These are phyloP conservation scores for Neonectria ditissima DNA, from an alignment of 2,329 filamentous ascomycete species.

Conservation along the genomic window DNA sequence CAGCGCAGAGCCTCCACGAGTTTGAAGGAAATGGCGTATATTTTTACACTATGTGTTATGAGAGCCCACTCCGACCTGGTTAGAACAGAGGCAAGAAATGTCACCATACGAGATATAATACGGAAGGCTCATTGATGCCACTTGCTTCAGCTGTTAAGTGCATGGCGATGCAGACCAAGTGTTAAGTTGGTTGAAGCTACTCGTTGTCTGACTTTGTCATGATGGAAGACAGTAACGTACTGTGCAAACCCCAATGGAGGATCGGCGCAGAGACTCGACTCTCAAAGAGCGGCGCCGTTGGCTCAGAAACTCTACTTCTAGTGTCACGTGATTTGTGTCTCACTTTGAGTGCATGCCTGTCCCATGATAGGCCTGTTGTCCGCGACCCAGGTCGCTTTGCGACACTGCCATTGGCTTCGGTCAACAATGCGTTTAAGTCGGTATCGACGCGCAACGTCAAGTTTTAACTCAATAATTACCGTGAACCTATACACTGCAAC, in stretches of 20 bases:
- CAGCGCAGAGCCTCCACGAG: conserved; percentile 16
- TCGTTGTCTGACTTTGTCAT: conserved; percentile 7
- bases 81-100: conserved; percentile 9
- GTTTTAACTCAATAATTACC: not conserved
- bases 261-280: conserved; percentile 13
- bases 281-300: conserved; percentile 20
- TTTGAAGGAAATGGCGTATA: conserved; percentile 9
- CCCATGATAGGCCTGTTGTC: conserved; percentile 3
- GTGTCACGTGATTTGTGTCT: conserved; percentile 17
- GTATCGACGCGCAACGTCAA: not conserved
- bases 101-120: conserved; percentile 11
- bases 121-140: not conserved
- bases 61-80: not conserved
- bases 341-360: conserved; percentile 8
- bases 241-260: conserved; percentile 1
- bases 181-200: conserved; percentile 10
- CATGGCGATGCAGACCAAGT: conserved; percentile 11
- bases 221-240: conserved; percentile 1
- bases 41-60: conserved; percentile 16
- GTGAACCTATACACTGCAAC: not conserved
- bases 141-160: not conserved
- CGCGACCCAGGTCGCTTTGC: conserved; percentile 3
- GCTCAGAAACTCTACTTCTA: conserved; percentile 15
- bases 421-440: not conserved
- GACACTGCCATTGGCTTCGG: conserved; percentile 8